phyloP scores from a whole-genome alignment of 352 stramenopile genomes.

The Globisporangium recalcitrans region DNA sequence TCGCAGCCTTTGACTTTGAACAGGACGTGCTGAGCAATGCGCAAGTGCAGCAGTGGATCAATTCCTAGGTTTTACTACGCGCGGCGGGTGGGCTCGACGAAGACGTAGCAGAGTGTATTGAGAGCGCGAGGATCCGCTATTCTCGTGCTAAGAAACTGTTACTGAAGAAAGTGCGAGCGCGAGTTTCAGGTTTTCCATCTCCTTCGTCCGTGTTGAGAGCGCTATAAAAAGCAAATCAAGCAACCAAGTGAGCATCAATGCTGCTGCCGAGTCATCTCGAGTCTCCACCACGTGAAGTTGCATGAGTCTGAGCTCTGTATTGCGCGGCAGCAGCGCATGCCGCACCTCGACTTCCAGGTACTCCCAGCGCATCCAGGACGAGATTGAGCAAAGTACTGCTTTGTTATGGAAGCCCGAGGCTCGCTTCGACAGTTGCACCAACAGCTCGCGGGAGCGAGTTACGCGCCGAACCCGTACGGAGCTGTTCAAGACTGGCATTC shows the following conservation, averaged over 20 bases:
- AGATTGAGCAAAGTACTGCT: too few relatives aligned
- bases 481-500: conserved; percentile 10
- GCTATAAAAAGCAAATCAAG: not conserved
- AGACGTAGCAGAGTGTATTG: not conserved
- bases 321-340: not conserved
- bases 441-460: conserved; percentile 23
- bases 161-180: not conserved
- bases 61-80: too few relatives aligned
- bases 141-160: too few relatives aligned
- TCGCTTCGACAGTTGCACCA: conserved; percentile 45
- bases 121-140: not conserved
- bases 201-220: not conserved
- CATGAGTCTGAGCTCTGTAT: not conserved
- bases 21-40: conserved; percentile 18
- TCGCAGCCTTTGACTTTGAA: conserved; percentile 46
- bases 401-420: conserved; percentile 36
- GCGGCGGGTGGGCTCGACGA: too few relatives aligned
- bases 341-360: not conserved
- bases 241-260: not conserved
- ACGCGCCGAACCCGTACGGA: conserved; percentile 11
- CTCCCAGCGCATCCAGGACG: not conserved
- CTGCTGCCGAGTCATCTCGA: not conserved
- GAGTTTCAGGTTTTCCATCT: not conserved
- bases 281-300: not conserved
- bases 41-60: conserved; percentile 16